Conservation (phyloP, 768 basidiomycete species). For the Lactarius vividus region DNA sequence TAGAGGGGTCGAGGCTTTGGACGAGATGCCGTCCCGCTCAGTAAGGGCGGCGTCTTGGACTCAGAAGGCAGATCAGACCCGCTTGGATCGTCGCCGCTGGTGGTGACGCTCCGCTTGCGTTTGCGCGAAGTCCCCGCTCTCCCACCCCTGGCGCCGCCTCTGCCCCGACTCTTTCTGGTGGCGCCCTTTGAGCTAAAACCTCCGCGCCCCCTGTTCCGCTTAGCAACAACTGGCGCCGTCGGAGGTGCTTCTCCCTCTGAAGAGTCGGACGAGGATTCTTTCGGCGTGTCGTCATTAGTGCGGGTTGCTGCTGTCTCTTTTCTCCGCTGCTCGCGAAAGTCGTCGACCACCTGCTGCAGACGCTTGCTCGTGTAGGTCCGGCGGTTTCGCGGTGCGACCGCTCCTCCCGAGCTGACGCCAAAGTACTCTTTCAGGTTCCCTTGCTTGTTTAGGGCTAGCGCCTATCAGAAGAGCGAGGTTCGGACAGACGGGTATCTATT, state of each 20-base stretch:
- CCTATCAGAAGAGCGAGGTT: constrained; percentile 35
- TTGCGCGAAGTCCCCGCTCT: constrained; percentile 24
- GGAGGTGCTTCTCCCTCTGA: not conserved
- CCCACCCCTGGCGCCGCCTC: constrained; percentile 20
- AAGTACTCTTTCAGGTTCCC: constrained; percentile 74
- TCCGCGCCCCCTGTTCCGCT: constrained; percentile 11
- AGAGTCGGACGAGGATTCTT: constrained; percentile 2
- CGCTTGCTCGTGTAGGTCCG: constrained; percentile 85
- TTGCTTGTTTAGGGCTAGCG: constrained; percentile 69
- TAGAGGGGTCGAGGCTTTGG: constrained; percentile 20
- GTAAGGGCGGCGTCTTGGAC: constrained; percentile 31
- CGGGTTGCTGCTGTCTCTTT: constrained; percentile 29
- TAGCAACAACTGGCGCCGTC: not conserved
- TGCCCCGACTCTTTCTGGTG: constrained; percentile 11
- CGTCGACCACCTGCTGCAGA: constrained; percentile 80
- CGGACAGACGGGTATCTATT: not conserved
- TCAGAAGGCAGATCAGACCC: not conserved
- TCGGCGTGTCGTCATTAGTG: not conserved
- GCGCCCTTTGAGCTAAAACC: not conserved
- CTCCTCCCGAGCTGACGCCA: constrained; percentile 63
- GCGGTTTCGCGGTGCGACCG: constrained; percentile 71
- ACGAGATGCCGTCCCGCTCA: constrained; percentile 11
- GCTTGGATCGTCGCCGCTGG: not conserved
- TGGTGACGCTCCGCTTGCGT: constrained; percentile 25
- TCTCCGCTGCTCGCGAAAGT: constrained; percentile 57